phyloP scores from a whole-genome alignment of 768 basidiomycete species.

The Candolleomyces eurysporus region DNA sequence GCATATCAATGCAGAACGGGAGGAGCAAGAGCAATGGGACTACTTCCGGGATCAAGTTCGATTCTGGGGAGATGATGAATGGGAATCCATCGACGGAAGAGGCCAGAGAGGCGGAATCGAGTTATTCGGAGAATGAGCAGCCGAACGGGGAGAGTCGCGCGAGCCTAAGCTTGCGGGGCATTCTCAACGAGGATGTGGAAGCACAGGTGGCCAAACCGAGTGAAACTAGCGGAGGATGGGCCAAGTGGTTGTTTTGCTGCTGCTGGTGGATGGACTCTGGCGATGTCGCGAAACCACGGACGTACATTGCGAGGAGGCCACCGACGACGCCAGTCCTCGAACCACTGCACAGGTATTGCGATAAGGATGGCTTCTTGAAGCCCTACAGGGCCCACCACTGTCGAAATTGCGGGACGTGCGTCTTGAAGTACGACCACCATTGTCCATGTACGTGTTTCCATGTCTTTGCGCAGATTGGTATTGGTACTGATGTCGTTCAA shows the following conservation, averaged over 20 bases:
- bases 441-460: slow-evolving; percentile 67
- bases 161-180: neutral
- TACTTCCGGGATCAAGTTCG: neutral
- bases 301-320: slow-evolving; percentile 32
- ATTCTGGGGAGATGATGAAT: slow-evolving; percentile 8
- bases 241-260: slow-evolving; percentile 4
- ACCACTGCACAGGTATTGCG: slow-evolving; percentile 71
- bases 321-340: slow-evolving; percentile 43
- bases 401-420: slow-evolving; percentile 81
- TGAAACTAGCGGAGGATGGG: neutral
- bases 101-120: neutral
- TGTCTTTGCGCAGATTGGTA: neutral
- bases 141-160: slow-evolving; percentile 7
- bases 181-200: neutral
- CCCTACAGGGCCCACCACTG: slow-evolving; percentile 81
- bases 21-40: neutral
- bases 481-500: slow-evolving; percentile 20
- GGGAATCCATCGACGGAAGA: neutral
- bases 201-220: neutral
- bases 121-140: neutral
- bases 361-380: slow-evolving; percentile 61
- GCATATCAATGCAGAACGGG: neutral
- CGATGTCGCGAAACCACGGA: slow-evolving; percentile 1
- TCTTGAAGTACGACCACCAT: slow-evolving; percentile 85
- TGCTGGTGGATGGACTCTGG: neutral